Conservation (phyloP, 768 basidiomycete species). For the Naematelia aurantialba region DNA sequence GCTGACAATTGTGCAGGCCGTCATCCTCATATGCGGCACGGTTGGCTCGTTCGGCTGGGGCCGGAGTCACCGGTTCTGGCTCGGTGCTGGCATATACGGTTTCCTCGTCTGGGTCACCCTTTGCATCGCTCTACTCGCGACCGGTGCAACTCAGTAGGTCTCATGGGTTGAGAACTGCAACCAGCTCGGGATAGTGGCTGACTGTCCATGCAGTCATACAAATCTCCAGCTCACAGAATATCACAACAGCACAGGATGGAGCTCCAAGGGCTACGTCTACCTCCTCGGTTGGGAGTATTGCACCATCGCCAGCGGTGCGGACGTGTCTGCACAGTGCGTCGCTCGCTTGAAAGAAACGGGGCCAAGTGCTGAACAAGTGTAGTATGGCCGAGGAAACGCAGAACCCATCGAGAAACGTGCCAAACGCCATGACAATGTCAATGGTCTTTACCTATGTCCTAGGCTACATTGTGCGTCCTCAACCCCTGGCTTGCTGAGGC, state of each 20-base stretch:
- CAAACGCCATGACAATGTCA: constrained; percentile 49
- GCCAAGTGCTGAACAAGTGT: background rate
- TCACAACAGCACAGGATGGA: constrained; percentile 39
- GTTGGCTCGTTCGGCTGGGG: constrained; percentile 45
- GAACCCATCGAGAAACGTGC: constrained; percentile 50
- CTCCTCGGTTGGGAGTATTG: constrained; percentile 51
- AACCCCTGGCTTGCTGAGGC: background rate
- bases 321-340: constrained; percentile 51
- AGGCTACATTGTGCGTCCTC: constrained; percentile 49
- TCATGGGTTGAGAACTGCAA: background rate
- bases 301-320: constrained; percentile 51
- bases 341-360: background rate
- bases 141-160: constrained; percentile 18
- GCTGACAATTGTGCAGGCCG: constrained; percentile 16
- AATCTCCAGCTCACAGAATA: constrained; percentile 14
- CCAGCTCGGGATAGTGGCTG: background rate
- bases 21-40: constrained; percentile 29
- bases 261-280: constrained; percentile 48
- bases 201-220: background rate
- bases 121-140: constrained; percentile 33
- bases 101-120: constrained; percentile 42
- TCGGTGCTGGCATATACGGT: constrained; percentile 33
- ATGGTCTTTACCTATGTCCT: constrained; percentile 44
- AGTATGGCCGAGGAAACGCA: constrained; percentile 53
- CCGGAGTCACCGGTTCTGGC: constrained; percentile 45